phyloP scores from a whole-genome alignment of 192 early-diverging fungal species.

The Coemansia sp. region DNA sequence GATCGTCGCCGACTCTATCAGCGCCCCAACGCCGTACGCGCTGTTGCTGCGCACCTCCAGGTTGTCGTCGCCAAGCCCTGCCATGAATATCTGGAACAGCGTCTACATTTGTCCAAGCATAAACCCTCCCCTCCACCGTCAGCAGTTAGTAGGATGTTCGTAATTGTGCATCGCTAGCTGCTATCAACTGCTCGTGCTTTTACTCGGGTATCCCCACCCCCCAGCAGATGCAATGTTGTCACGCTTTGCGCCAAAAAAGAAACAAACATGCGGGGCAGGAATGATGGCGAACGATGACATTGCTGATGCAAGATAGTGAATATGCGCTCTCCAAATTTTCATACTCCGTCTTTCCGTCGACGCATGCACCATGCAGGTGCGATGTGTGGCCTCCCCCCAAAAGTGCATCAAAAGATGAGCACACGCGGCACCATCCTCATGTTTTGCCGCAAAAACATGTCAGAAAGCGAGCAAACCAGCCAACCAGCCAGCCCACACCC shows the following conservation, averaged over 20 bases:
- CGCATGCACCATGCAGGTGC: conserved; percentile 11
- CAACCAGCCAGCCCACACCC: too few species aligned
- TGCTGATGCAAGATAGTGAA: background rate
- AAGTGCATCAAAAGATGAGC: background rate
- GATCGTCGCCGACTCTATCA: conserved; percentile 64
- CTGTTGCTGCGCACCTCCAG: conserved; percentile 86
- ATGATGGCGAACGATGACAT: conserved; percentile 9
- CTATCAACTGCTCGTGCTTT: background rate
- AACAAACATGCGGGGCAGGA: background rate
- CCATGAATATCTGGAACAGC: conserved; percentile 69
- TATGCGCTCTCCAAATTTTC: background rate
- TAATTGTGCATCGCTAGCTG: too few species aligned
- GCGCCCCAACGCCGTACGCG: conserved; percentile 75
- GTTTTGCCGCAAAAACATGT: conserved; percentile 4
- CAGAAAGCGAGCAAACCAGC: background rate
- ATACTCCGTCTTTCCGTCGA: background rate
- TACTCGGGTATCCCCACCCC: background rate
- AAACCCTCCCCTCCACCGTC: background rate
- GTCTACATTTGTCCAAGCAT: conserved; percentile 25
- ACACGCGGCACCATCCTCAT: background rate
- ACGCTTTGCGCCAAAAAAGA: background rate
- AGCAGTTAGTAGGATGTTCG: background rate
- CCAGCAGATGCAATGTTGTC: background rate
- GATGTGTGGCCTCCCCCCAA: background rate
- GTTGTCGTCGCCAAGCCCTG: conserved; percentile 72